Conservation (phyloP, 495 filamentous ascomycete species). For the Penicillium canariense region DNA sequence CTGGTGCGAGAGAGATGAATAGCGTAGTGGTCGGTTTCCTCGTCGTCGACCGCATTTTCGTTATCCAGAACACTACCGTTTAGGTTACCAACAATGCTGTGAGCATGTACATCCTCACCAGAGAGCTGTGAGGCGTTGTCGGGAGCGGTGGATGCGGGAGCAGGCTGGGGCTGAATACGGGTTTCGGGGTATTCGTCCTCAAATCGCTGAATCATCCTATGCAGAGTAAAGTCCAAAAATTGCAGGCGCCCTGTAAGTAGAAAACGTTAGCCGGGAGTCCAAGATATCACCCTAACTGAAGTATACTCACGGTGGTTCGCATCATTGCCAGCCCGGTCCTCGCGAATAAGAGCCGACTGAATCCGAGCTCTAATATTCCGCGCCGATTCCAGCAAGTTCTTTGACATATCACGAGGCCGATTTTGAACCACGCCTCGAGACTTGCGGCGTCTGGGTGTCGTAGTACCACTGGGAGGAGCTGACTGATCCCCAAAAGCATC, state of each 20-base stretch:
- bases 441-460: constrained; percentile 51
- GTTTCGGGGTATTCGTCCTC: constrained; percentile 95
- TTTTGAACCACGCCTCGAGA: constrained; percentile 43
- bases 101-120: constrained; percentile 36
- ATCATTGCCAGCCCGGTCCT: constrained; percentile 64
- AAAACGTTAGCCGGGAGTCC: constrained; percentile 18
- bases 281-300: neutral
- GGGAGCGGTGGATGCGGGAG: constrained; percentile 18
- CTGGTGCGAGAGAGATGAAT: constrained; percentile 62
- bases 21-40: constrained; percentile 47
- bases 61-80: constrained; percentile 35
- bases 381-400: constrained; percentile 78
- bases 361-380: constrained; percentile 82
- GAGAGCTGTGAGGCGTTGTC: constrained; percentile 44
- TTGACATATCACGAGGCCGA: constrained; percentile 90
- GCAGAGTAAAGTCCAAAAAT: constrained; percentile 86
- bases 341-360: constrained; percentile 78
- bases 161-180: constrained; percentile 45
- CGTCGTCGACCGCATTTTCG: constrained; percentile 45
- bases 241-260: constrained; percentile 64
- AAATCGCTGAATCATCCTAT: constrained; percentile 89
- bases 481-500: constrained; percentile 38
- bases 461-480: constrained; percentile 49
- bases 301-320: constrained; percentile 69
- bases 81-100: constrained; percentile 34